Base-by-base conservation (phyloP, 495 filamentous ascomycete genomes). In the Tuber brumale region DNA sequence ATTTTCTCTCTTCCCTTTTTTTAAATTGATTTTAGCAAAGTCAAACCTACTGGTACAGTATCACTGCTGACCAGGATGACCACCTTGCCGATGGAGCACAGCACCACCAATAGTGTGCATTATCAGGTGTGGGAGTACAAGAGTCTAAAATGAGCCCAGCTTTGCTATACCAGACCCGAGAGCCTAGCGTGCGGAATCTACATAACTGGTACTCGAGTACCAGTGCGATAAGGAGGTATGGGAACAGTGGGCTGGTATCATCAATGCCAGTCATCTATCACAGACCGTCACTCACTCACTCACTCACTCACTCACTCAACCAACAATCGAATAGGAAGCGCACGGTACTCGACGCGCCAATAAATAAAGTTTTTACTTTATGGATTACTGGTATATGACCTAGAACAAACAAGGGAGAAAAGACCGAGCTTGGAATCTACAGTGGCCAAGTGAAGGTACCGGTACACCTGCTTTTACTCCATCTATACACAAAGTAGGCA, bases 111-210 rank as follows among this genome's bases (percentile, higher is more conserved):
- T 66, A 66, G 57, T 61, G 57, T 61, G 51, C 8, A 61, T 61
- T 61, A 66, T 66, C 27, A 66, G 57, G 57, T 66, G 57, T 35
- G 57, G 57, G 14, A 66, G 57, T 35, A 66, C 57, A 66, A 35
- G 51, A 19, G 27, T 66, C 27, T 66, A 66, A 66, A 66, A 31
- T 35, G 57, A 66, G 27, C 14, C 27, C 27, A 66, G 31, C 27
- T 14, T 66, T 35, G 27, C 57, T 66, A 27, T 35, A 66, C 27
- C 57, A 27, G 31, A 66, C 57, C 57, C 57, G 57, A 66, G 57
- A 66, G 57, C 57, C 57, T 18, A 66, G 57, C 57, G 57, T 66
- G 57, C 31, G 57, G 57, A 66, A 66, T 66, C 57, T 19, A 66
- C 31, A 66, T 66, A 31, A 57, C 10, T 57, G 8, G 51, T 57